Percentiles rank a stretch among this genome's conserved stretches.
Conservation (phyloP, 768 basidiomycete species). For the Antrodiella citrinella region DNA sequence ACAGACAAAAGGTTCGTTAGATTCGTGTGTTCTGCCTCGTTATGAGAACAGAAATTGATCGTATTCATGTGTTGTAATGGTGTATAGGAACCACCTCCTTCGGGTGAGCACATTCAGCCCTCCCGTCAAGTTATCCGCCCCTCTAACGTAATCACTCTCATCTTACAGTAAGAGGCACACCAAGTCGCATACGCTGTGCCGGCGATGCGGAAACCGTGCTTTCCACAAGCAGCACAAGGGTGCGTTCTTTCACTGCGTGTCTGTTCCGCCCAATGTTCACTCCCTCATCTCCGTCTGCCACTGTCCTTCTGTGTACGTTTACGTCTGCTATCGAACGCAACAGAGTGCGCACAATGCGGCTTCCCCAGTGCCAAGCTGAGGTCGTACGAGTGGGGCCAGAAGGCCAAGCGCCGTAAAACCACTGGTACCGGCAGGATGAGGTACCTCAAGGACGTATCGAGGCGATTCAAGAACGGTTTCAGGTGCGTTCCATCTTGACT, state of each 20-base stretch:
- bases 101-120: constrained; percentile 49
- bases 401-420: constrained; percentile 99
- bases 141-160: constrained; percentile 3
- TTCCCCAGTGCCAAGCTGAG: constrained; percentile 94
- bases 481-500: constrained; percentile 37
- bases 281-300: neutral
- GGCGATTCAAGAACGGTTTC: constrained; percentile 99
- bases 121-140: neutral
- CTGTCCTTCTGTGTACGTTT: constrained; percentile 1
- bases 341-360: constrained; percentile 93
- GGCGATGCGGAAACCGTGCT: constrained; percentile 90
- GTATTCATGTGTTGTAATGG: constrained; percentile 11
- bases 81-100: constrained; percentile 87
- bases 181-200: constrained; percentile 95
- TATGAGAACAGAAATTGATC: constrained; percentile 10
- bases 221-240: constrained; percentile 99
- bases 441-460: constrained; percentile 85
- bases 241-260: constrained; percentile 36
- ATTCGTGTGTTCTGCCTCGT: constrained; percentile 9
- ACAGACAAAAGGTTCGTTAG: constrained; percentile 79
- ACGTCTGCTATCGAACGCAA: constrained; percentile 3
- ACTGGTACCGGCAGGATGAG: constrained; percentile 96
- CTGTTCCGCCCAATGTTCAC: neutral
- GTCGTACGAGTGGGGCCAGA: constrained; percentile 96
- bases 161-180: constrained; percentile 85